Conservation (phyloP, 768 basidiomycete genomes). For the Filobasidium floriforme region DNA sequence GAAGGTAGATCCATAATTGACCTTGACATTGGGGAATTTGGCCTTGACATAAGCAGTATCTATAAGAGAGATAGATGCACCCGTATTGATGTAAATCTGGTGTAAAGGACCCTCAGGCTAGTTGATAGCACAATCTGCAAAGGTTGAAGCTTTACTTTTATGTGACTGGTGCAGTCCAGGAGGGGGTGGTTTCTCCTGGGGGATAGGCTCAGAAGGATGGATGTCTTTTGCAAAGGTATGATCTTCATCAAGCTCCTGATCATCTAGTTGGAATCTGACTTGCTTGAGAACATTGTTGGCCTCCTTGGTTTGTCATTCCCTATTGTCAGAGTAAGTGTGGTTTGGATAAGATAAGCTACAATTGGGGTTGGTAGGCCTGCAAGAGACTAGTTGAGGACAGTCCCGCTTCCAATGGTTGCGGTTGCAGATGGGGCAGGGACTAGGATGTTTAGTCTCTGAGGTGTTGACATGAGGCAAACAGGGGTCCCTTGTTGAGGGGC, state of each 20-base stretch:
- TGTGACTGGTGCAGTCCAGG: background rate
- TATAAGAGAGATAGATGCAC: conserved; percentile 10
- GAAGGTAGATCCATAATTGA: background rate
- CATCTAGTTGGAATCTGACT: too few species aligned
- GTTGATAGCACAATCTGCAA: background rate
- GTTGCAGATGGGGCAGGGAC: conserved; percentile 4
- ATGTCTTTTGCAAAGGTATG: too few species aligned
- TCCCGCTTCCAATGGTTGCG: conserved; percentile 10
- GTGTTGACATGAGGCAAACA: background rate
- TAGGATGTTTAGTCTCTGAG: background rate
- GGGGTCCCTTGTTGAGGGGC: background rate
- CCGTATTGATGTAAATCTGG: conserved; percentile 7
- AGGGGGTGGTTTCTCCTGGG: background rate
- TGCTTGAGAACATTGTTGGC: too few species aligned
- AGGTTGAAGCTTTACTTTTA: background rate
- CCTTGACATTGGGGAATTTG: conserved; percentile 4
- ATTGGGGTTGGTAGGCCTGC: background rate
- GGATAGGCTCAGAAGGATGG: background rate
- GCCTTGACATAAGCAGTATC: background rate
- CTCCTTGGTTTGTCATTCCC: too few species aligned
- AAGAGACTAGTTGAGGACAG: background rate
- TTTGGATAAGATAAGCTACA: background rate
- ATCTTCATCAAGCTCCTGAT: too few species aligned
- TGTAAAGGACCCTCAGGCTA: background rate
- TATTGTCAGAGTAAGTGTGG: background rate